These are phyloP conservation scores for Leptomonas seymouri DNA, from an alignment of 208 protist species.

Conservation along the genomic window DNA sequence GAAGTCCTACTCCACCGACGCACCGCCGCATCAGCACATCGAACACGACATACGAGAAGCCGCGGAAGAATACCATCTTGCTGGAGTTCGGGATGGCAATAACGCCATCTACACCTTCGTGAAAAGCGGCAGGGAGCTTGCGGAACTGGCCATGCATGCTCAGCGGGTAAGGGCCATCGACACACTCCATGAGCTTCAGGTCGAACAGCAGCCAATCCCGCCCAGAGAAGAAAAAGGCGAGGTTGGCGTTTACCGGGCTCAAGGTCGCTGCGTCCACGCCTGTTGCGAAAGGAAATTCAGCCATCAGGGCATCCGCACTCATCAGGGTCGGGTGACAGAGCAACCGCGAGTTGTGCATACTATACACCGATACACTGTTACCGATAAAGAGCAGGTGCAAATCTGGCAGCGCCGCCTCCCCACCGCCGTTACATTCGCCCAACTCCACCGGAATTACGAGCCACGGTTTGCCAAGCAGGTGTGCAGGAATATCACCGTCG, in stretches of 20 bases:
- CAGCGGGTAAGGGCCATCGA: slow-evolving; percentile 25
- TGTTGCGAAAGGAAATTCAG: slow-evolving; percentile 48
- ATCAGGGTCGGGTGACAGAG: slow-evolving; percentile 43
- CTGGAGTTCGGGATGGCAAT: slow-evolving; percentile 17
- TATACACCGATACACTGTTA: slow-evolving; percentile 28
- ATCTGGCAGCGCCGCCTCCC: neutral
- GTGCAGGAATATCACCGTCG: neutral
- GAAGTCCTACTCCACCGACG: slow-evolving; percentile 21
- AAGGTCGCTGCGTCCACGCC: slow-evolving; percentile 47
- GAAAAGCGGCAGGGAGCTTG: slow-evolving; percentile 32
- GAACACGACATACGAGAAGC: slow-evolving; percentile 26
- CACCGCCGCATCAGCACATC: slow-evolving; percentile 22
- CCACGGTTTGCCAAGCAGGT: slow-evolving; percentile 29
- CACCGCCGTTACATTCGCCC: neutral
- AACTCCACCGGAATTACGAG: slow-evolving; percentile 14
- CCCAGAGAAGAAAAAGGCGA: slow-evolving; percentile 67
- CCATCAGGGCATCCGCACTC: slow-evolving; percentile 17
- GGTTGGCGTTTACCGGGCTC: slow-evolving; percentile 43
- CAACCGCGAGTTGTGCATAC: slow-evolving; percentile 23
- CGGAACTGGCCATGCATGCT: slow-evolving; percentile 24
- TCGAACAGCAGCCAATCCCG: slow-evolving; percentile 65
- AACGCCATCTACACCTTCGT: slow-evolving; percentile 23
- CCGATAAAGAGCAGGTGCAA: slow-evolving; percentile 30
- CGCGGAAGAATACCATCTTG: slow-evolving; percentile 33
- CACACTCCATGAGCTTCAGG: slow-evolving; percentile 25